Evolutionary conservation across 2,329 filamentous ascomycete species (phyloP).

Genomic region (Hypoxylon sp.): DNA sequence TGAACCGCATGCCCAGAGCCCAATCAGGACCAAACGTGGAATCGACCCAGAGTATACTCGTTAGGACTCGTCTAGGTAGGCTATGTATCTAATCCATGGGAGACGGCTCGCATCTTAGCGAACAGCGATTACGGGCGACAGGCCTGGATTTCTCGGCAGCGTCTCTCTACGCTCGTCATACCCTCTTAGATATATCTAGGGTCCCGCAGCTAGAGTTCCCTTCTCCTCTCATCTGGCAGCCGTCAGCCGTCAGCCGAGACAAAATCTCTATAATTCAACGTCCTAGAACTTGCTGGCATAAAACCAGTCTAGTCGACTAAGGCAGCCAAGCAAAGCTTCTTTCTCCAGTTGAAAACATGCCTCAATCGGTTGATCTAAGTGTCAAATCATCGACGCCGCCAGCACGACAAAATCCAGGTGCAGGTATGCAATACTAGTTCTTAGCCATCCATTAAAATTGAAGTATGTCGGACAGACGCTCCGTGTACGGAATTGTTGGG

Average conservation of each 20-base stretch:
- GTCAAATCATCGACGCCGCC: slow-evolving; percentile 41
- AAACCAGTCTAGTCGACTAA: slow-evolving; percentile 15
- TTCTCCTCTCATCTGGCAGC: slow-evolving; percentile 15
- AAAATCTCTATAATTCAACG: slow-evolving; percentile 19
- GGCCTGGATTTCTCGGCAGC: slow-evolving; percentile 26
- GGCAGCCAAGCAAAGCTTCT: slow-evolving; percentile 23
- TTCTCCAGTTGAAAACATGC: slow-evolving; percentile 30
- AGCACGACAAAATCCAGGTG: slow-evolving; percentile 43
- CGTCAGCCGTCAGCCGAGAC: slow-evolving; percentile 14
- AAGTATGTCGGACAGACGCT: slow-evolving; percentile 9
- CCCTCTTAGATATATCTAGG: slow-evolving; percentile 36
- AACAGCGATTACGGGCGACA: slow-evolving; percentile 31
- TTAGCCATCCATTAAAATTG: slow-evolving; percentile 8
- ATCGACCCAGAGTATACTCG: slow-evolving; percentile 15
- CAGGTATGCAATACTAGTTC: slow-evolving; percentile 38
- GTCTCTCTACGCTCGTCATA: slow-evolving; percentile 22
- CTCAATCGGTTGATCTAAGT: slow-evolving; percentile 39
- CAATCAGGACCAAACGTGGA: slow-evolving; percentile 28
- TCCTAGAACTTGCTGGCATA: slow-evolving; percentile 14
- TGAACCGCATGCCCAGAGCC: slow-evolving; percentile 33
- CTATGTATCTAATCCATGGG: slow-evolving; percentile 22
- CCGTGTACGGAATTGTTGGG: slow-evolving; percentile 23
- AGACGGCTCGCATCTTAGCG: slow-evolving; percentile 31
- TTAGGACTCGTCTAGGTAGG: slow-evolving; percentile 33
- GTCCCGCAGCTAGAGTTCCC: slow-evolving; percentile 18